Conservation (phyloP, 2,329 filamentous ascomycete genomes). For the Cercospora zeae-maydis region DNA sequence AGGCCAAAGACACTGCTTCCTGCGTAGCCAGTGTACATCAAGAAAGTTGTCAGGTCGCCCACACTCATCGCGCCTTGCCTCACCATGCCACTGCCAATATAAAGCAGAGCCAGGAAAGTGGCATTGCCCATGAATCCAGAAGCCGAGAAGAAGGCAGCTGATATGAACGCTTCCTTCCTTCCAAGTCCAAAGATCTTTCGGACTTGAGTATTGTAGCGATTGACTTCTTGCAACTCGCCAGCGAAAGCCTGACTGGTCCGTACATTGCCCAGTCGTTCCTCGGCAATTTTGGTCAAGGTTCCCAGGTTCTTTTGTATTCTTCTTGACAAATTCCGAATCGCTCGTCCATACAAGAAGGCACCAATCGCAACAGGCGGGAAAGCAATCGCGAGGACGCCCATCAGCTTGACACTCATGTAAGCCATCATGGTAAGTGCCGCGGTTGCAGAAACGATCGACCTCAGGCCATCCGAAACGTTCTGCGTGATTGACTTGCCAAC, state of each 20-base stretch:
- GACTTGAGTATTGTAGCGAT: conserved; percentile 87
- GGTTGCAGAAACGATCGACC: conserved; percentile 81
- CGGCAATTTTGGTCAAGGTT: conserved; percentile 90
- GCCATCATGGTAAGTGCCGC: conserved; percentile 91
- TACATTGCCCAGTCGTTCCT: conserved; percentile 95
- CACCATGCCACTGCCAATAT: conserved; percentile 87
- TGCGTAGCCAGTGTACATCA: conserved; percentile 94
- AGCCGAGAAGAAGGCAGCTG: conserved; percentile 81
- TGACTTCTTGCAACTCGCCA: conserved; percentile 84
- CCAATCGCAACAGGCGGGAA: conserved; percentile 87
- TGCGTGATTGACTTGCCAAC: conserved; percentile 98
- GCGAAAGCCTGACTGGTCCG: conserved; percentile 95
- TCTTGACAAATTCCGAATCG: conserved; percentile 83
- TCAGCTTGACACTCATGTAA: conserved; percentile 90
- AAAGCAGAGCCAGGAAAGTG: conserved; percentile 86
- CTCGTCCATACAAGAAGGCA: conserved; percentile 86
- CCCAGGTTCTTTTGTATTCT: conserved; percentile 93
- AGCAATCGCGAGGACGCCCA: conserved; percentile 78
- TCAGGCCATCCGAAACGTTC: conserved; percentile 92
- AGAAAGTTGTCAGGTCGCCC: conserved; percentile 89
- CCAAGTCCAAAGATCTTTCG: conserved; percentile 89
- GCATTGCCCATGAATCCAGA: conserved; percentile 94
- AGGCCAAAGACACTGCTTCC: conserved; percentile 87
- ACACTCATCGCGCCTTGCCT: conserved; percentile 80
- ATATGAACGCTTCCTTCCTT: conserved; percentile 79